phyloP scores from a whole-genome alignment of 176 grass and related monocot species.

The Areca catechu region DNA sequence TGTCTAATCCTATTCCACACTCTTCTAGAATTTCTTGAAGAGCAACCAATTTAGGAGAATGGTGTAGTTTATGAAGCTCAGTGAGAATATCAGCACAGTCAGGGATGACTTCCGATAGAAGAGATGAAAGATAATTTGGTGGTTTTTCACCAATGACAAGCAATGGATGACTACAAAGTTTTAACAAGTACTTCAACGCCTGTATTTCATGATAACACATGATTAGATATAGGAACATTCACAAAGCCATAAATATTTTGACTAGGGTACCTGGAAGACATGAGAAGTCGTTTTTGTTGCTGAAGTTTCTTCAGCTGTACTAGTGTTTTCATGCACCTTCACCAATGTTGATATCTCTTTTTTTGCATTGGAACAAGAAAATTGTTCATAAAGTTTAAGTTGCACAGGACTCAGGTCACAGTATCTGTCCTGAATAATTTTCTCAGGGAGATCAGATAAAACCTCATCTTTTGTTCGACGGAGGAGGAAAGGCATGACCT shows the following conservation, averaged over 20 bases:
- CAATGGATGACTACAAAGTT: slow-evolving; percentile 92
- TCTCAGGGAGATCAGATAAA: slow-evolving; percentile 94
- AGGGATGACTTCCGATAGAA: slow-evolving; percentile 50
- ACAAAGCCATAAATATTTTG: not conserved
- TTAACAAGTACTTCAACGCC: slow-evolving; percentile 83
- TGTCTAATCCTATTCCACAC: slow-evolving; percentile 85
- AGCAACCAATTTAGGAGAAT: slow-evolving; percentile 97
- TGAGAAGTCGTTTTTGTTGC: slow-evolving; percentile 77
- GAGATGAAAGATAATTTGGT: slow-evolving; percentile 41
- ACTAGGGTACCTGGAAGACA: slow-evolving; percentile 74
- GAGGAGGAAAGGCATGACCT: slow-evolving; percentile 99
- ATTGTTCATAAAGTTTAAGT: slow-evolving; percentile 91
- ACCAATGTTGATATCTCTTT: slow-evolving; percentile 83
- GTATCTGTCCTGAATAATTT: slow-evolving; percentile 98
- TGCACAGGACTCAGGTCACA: slow-evolving; percentile 80
- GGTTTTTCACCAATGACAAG: slow-evolving; percentile 69
- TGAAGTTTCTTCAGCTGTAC: slow-evolving; percentile 25
- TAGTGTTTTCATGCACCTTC: slow-evolving; percentile 34
- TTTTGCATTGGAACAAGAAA: slow-evolving; percentile 78
- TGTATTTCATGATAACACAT: slow-evolving; percentile 34
- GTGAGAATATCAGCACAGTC: slow-evolving; percentile 29
- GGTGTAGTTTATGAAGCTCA: slow-evolving; percentile 78
- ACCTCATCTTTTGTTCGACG: slow-evolving; percentile 98
- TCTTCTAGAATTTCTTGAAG: slow-evolving; percentile 99
- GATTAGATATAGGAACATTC: slow-evolving; percentile 7